A percentile compares a stretch with the other conserved stretches of the same genome.
phyloP scores from a whole-genome alignment of 1,139 yeast genomes.

The Scheffersomyces stambukii region DNA sequence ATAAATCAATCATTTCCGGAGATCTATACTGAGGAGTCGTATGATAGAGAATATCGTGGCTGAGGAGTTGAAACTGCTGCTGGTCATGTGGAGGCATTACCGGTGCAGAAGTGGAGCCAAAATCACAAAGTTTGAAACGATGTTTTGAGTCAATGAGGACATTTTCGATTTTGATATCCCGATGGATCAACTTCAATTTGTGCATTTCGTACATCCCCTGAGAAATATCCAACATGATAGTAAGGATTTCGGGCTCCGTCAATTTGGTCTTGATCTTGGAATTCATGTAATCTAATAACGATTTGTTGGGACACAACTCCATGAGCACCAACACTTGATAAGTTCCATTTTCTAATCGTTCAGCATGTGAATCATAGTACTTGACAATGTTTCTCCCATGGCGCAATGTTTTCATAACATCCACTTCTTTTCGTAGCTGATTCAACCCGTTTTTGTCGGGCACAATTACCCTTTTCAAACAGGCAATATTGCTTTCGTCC shows the following conservation, averaged over 20 bases:
- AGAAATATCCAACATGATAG: slow-evolving; percentile 63
- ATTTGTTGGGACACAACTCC: slow-evolving; percentile 75
- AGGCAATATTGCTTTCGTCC: slow-evolving; percentile 44
- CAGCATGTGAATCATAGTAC: slow-evolving; percentile 76
- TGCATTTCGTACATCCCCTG: slow-evolving; percentile 76
- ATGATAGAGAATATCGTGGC: slow-evolving; percentile 66
- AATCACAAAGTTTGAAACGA: slow-evolving; percentile 68
- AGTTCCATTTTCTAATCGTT: slow-evolving; percentile 49
- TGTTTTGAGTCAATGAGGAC: slow-evolving; percentile 57
- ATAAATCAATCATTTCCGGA: slow-evolving; percentile 79
- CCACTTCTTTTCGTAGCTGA: slow-evolving; percentile 68
- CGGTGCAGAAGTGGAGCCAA: slow-evolving; percentile 66
- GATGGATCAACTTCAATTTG: slow-evolving; percentile 54
- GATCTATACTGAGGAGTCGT: slow-evolving; percentile 82
- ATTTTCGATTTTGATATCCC: slow-evolving; percentile 78
- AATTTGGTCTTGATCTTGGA: slow-evolving; percentile 61
- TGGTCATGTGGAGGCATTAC: slow-evolving; percentile 62
- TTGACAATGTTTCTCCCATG: slow-evolving; percentile 56
- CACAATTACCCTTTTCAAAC: slow-evolving; percentile 70
- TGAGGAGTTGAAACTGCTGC: slow-evolving; percentile 55
- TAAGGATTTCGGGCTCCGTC: slow-evolving; percentile 56
- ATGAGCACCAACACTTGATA: slow-evolving; percentile 73
- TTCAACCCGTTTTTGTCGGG: slow-evolving; percentile 67
- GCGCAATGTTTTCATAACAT: slow-evolving; percentile 69
- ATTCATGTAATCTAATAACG: slow-evolving; percentile 73